Evolutionary conservation across 2,329 filamentous ascomycete species (phyloP).

Genomic region (Zasmidium angulare): DNA sequence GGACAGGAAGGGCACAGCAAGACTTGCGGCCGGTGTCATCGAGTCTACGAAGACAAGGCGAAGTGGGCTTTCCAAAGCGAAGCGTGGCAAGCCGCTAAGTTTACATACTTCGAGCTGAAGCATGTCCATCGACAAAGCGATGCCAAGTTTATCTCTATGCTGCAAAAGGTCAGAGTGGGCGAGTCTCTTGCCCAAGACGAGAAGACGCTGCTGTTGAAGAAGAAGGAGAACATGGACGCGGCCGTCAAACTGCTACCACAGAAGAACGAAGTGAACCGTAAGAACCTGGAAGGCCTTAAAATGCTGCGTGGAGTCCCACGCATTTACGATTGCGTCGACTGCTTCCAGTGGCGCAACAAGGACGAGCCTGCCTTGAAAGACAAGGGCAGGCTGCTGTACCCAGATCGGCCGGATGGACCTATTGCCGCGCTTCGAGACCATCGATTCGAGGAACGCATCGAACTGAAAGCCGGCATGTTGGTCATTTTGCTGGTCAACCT

Average conservation of each 20-base stretch:
- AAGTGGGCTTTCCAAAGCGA: slow-evolving; percentile 56
- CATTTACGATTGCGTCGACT: slow-evolving; percentile 4
- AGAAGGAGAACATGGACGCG: background rate
- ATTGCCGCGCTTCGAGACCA: slow-evolving; percentile 36
- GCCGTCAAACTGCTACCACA: slow-evolving; percentile 1
- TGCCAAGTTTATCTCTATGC: slow-evolving; percentile 51
- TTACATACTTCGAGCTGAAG: slow-evolving; percentile 53
- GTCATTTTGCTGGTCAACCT: slow-evolving; percentile 56
- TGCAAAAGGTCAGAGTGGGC: slow-evolving; percentile 7
- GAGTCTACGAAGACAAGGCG: background rate
- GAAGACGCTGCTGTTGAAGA: background rate
- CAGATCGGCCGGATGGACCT: slow-evolving; percentile 14
- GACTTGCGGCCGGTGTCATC: slow-evolving; percentile 31
- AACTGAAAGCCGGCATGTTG: slow-evolving; percentile 53
- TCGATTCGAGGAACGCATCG: slow-evolving; percentile 45
- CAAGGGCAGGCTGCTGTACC: slow-evolving; percentile 11
- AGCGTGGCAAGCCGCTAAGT: slow-evolving; percentile 56
- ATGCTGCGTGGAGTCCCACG: background rate
- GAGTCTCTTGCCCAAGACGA: slow-evolving; percentile 3
- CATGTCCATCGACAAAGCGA: slow-evolving; percentile 60
- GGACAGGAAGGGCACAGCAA: slow-evolving; percentile 5
- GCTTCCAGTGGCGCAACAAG: slow-evolving; percentile 13
- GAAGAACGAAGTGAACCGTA: background rate
- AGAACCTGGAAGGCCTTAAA: slow-evolving; percentile 2
- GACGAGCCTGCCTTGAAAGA: slow-evolving; percentile 15